A percentile compares a stretch with the other conserved stretches of the same genome.
Conservation (phyloP, 2,329 filamentous ascomycete genomes). For the Lecanicillium sp. region DNA sequence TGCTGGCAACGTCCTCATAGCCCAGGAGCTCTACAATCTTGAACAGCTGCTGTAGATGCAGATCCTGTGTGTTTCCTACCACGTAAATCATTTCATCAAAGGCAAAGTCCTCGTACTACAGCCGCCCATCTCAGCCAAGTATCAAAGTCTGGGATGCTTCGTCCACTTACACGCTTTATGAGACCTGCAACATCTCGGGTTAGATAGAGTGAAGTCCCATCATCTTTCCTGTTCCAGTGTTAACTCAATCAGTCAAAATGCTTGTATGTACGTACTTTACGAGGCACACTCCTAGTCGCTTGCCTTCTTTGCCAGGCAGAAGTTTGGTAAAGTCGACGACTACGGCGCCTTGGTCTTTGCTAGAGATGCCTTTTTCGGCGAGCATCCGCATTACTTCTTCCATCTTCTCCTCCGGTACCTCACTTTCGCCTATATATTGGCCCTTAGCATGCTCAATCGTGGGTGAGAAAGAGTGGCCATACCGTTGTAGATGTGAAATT, state of each 20-base stretch:
- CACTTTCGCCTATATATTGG: conserved; percentile 40
- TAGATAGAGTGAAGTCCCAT: conserved; percentile 61
- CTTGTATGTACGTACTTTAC: conserved; percentile 25
- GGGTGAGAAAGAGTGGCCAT: too few species aligned
- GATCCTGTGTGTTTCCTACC: conserved; percentile 25
- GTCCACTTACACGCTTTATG: conserved; percentile 15
- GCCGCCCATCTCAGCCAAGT: too few species aligned
- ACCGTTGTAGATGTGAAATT: conserved; percentile 27
- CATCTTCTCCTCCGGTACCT: conserved; percentile 54
- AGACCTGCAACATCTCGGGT: conserved; percentile 45
- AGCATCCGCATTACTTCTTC: conserved; percentile 46
- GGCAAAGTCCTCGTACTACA: conserved; percentile 26
- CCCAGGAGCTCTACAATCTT: conserved; percentile 23
- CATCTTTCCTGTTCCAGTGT: conserved; percentile 14
- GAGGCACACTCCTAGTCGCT: conserved; percentile 54
- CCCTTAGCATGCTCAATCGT: conserved; percentile 25
- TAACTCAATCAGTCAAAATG: conserved; percentile 7
- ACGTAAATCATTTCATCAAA: conserved; percentile 33
- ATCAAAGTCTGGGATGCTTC: conserved; percentile 9
- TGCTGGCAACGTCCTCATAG: conserved; percentile 16
- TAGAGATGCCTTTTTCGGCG: conserved; percentile 49
- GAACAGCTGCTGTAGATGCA: conserved; percentile 24
- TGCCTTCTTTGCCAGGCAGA: conserved; percentile 48
- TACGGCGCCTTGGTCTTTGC: conserved; percentile 56
- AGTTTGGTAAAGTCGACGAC: conserved; percentile 58